Evolutionary conservation across 2,329 filamentous ascomycete genomes (phyloP).

Genomic region (Cercospora sojina): DNA sequence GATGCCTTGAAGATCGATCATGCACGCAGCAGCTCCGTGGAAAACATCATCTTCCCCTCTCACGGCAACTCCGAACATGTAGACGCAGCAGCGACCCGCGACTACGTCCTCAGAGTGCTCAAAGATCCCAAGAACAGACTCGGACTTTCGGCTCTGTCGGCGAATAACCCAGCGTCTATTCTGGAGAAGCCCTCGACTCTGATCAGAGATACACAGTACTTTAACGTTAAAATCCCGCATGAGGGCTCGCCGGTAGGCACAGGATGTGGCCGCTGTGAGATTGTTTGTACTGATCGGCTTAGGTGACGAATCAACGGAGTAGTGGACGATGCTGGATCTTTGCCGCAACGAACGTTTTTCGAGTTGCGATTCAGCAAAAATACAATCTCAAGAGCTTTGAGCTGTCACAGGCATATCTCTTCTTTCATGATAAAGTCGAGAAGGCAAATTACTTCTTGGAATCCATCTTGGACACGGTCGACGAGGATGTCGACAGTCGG

Average conservation of each 20-base stretch:
- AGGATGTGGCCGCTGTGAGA: not conserved
- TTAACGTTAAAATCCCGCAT: constrained; percentile 78
- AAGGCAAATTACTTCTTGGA: constrained; percentile 89
- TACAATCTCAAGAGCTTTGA: constrained; percentile 77
- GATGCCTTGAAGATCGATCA: constrained; percentile 36
- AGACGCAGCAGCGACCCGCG: constrained; percentile 32
- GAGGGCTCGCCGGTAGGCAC: constrained; percentile 64
- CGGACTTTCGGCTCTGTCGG: constrained; percentile 70
- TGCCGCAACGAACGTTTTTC: constrained; percentile 86
- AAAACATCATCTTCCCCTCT: constrained; percentile 24
- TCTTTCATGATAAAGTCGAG: constrained; percentile 93
- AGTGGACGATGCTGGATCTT: constrained; percentile 91
- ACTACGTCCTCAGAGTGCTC: constrained; percentile 37
- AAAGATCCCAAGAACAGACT: constrained; percentile 59
- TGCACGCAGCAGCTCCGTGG: constrained; percentile 11
- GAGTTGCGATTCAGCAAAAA: constrained; percentile 81
- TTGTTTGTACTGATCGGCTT: not conserved
- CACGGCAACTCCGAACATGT: constrained; percentile 31
- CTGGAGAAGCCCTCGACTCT: constrained; percentile 63
- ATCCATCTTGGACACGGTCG: constrained; percentile 72
- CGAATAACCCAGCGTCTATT: constrained; percentile 64
- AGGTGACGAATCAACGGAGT: constrained; percentile 76
- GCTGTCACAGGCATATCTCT: constrained; percentile 83
- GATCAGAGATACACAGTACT: constrained; percentile 72
- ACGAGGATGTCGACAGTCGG: constrained; percentile 68